A percentile compares a stretch with the other conserved stretches of the same genome.
Evolutionary conservation across 225 moss, liverwort and hornwort species (phyloP).

Genomic region (Lunularia cruciata): DNA sequence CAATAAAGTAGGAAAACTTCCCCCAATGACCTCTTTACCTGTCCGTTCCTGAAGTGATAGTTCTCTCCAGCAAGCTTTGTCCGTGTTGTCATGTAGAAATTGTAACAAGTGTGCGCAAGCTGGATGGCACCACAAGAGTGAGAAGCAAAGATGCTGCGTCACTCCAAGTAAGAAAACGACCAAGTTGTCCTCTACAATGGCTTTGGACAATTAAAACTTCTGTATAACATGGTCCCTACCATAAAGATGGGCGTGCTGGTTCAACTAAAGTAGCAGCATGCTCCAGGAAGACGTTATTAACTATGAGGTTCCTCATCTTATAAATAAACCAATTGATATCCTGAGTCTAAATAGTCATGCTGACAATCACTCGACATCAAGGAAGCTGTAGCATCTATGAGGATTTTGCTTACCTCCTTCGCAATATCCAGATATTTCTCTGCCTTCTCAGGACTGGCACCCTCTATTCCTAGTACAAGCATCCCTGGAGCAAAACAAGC

Average conservation of each 20-base stretch:
- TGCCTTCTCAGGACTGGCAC: slow-evolving; percentile 71
- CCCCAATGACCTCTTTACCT: too few species aligned
- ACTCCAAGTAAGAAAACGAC: background rate
- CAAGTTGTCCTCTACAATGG: background rate
- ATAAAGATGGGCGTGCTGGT: too few species aligned
- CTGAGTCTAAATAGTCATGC: background rate
- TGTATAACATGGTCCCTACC: too few species aligned
- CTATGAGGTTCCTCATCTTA: too few species aligned
- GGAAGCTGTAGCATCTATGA: background rate
- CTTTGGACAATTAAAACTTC: background rate
- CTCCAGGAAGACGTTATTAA: too few species aligned
- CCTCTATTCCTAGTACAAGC: slow-evolving; percentile 82
- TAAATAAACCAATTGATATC: too few species aligned
- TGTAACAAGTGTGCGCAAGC: slow-evolving; percentile 86
- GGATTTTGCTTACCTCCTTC: slow-evolving; percentile 48
- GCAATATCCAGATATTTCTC: slow-evolving; percentile 77
- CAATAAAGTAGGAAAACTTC: too few species aligned
- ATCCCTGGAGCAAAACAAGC: slow-evolving; percentile 97
- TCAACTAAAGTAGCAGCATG: too few species aligned
- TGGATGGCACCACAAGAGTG: slow-evolving; percentile 19
- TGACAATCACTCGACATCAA: background rate
- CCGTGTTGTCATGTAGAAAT: slow-evolving; percentile 78
- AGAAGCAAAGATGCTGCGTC: background rate
- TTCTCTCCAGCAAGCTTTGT: slow-evolving; percentile 90
- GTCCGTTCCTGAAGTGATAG: slow-evolving; percentile 66